phyloP scores from a whole-genome alignment of 352 stramenopile species.

The Thraustochytrium aureum region DNA sequence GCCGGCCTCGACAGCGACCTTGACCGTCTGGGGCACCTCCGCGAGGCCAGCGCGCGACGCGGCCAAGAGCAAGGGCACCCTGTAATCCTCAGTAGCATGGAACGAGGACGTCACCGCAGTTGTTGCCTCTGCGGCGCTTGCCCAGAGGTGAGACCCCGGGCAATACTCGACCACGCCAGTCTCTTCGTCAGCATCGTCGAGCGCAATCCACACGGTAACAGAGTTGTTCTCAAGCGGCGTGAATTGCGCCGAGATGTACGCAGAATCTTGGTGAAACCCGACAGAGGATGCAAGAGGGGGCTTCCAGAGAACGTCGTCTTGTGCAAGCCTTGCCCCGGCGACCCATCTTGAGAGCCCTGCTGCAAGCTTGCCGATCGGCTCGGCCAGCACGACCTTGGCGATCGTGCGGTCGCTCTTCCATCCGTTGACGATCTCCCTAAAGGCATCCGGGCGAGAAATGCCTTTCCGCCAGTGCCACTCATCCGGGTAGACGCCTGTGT shows the following conservation, averaged over 20 bases:
- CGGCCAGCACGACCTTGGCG: conserved; percentile 58
- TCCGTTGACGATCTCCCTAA: conserved; percentile 64
- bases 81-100: conserved; percentile 55
- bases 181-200: conserved; percentile 69
- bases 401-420: conserved; percentile 62
- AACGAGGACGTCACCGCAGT: conserved; percentile 49
- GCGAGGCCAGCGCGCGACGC: neutral
- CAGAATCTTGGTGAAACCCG: conserved; percentile 70
- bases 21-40: conserved; percentile 49
- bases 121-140: conserved; percentile 45
- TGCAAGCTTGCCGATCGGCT: conserved; percentile 58
- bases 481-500: conserved; percentile 64
- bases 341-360: conserved; percentile 60
- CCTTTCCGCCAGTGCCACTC: conserved; percentile 65
- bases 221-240: conserved; percentile 62
- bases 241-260: conserved; percentile 73
- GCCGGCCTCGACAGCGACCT: conserved; percentile 53
- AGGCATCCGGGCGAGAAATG: conserved; percentile 58
- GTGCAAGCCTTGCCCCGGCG: conserved; percentile 59
- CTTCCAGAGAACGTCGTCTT: conserved; percentile 75
- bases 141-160: conserved; percentile 59
- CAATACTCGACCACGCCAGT: conserved; percentile 68
- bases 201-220: conserved; percentile 70
- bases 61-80: conserved; percentile 35
- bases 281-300: conserved; percentile 63